A percentile compares a stretch with the other conserved stretches of the same genome.
Conservation (phyloP, 2,329 filamentous ascomycete genomes). For the Erysiphe pulchra region DNA sequence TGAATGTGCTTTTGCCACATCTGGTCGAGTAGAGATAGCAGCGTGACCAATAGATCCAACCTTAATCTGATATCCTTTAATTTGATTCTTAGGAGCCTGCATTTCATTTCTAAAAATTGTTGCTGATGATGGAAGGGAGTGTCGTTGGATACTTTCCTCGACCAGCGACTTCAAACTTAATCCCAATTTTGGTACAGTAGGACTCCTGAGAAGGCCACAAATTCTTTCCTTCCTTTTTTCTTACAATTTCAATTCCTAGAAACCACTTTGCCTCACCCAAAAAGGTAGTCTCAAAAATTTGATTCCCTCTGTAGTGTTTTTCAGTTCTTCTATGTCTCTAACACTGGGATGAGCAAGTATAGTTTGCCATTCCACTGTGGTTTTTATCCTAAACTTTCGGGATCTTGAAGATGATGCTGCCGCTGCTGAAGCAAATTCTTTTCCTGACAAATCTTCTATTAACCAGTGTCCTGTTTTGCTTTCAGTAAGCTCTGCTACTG, state of each 20-base stretch:
- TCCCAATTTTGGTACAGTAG: neutral
- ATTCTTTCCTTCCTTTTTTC: neutral
- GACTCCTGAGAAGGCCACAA: neutral
- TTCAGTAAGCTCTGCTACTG: too few species aligned
- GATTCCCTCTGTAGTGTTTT: too few species aligned
- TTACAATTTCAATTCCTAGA: neutral
- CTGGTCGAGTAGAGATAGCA: neutral
- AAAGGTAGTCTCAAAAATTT: neutral
- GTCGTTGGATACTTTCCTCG: neutral
- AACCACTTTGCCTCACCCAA: neutral
- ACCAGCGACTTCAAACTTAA: neutral
- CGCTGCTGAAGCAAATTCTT: too few species aligned
- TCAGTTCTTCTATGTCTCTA: too few species aligned
- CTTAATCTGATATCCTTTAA: neutral
- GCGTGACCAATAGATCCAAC: neutral
- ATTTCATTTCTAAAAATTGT: neutral
- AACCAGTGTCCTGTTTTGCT: too few species aligned
- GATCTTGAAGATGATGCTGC: too few species aligned
- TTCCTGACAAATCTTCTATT: too few species aligned
- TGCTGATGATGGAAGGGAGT: neutral
- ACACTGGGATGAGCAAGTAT: too few species aligned
- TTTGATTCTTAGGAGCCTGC: neutral
- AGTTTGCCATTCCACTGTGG: too few species aligned
- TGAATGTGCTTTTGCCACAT: neutral
- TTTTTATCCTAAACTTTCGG: too few species aligned